A percentile compares a stretch with the other conserved stretches of the same genome.
Evolutionary conservation across 176 grass and related monocot species (phyloP).

Genomic region (Eremochloa ophiuroides): DNA sequence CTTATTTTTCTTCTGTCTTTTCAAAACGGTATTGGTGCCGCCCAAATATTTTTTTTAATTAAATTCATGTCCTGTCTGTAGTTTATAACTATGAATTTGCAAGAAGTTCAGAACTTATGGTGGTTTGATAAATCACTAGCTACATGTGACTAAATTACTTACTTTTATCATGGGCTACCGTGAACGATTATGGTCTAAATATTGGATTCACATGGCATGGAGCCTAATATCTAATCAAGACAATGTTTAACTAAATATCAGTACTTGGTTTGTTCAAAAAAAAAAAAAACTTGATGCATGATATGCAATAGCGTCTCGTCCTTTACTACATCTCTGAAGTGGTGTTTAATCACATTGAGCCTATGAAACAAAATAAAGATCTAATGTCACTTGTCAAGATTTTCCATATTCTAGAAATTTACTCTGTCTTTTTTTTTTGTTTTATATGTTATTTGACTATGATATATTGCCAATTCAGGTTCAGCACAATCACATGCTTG

Average conservation of each 20-base stretch:
- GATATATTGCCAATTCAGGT: constrained; percentile 46
- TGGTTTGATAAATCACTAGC: constrained; percentile 17
- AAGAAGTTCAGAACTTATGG: not conserved
- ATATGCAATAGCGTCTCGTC: not conserved
- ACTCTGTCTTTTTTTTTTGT: not conserved
- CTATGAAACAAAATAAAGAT: constrained; percentile 3
- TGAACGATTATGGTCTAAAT: not conserved
- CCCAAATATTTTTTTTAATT: not conserved
- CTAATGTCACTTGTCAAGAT: not conserved
- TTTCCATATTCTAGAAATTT: constrained; percentile 10
- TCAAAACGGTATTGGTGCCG: not conserved
- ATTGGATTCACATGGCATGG: constrained; percentile 6
- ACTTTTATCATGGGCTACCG: not conserved
- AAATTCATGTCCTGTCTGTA: constrained; percentile 12
- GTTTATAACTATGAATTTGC: constrained; percentile 11
- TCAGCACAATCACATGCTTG: constrained; percentile 88
- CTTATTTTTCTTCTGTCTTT: constrained; percentile 4
- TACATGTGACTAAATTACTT: constrained; percentile 4
- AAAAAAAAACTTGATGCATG: not conserved
- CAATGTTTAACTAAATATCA: not conserved
- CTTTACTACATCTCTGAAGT: not conserved
- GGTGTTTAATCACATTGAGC: not conserved
- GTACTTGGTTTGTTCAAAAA: not conserved
- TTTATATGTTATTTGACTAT: constrained; percentile 14
- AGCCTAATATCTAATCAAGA: not conserved